Evolutionary conservation across 2,329 filamentous ascomycete species (phyloP).

Genomic region (Aspergillus jensenii): DNA sequence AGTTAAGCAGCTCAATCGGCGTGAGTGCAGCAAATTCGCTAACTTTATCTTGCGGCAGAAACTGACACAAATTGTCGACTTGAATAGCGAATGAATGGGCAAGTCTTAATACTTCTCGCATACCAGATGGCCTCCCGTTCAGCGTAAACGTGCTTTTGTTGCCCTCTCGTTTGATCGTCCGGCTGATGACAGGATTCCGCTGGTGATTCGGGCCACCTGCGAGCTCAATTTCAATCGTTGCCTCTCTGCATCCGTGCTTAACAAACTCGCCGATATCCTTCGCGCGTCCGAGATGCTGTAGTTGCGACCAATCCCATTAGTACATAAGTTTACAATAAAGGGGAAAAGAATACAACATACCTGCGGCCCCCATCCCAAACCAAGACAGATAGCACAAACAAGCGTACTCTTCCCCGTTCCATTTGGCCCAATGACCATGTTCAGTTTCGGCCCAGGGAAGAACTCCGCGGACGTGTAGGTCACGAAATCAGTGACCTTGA

Average conservation of each 20-base stretch:
- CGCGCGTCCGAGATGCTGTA: slow-evolving; percentile 75
- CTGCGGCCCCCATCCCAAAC: slow-evolving; percentile 76
- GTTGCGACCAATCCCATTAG: not conserved
- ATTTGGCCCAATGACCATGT: slow-evolving; percentile 99
- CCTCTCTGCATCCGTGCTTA: slow-evolving; percentile 78
- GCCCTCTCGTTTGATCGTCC: slow-evolving; percentile 77
- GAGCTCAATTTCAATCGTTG: slow-evolving; percentile 87
- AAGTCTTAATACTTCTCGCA: slow-evolving; percentile 66
- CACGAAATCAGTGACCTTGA: slow-evolving; percentile 85
- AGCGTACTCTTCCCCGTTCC: slow-evolving; percentile 97
- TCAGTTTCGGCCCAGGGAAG: slow-evolving; percentile 83
- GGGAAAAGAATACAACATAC: slow-evolving; percentile 33
- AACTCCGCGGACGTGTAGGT: slow-evolving; percentile 94
- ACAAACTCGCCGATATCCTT: slow-evolving; percentile 86
- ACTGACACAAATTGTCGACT: slow-evolving; percentile 96
- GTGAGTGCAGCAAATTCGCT: slow-evolving; percentile 86
- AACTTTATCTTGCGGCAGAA: slow-evolving; percentile 92
- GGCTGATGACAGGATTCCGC: slow-evolving; percentile 70
- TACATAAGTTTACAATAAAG: not conserved
- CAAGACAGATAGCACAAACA: slow-evolving; percentile 93
- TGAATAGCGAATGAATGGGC: slow-evolving; percentile 79
- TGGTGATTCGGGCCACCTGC: slow-evolving; percentile 57
- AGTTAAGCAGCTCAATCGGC: slow-evolving; percentile 75
- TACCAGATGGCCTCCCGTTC: slow-evolving; percentile 62
- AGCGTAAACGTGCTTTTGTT: slow-evolving; percentile 79